phyloP scores from a whole-genome alignment of 495 filamentous ascomycete species.

The Aspergillus heteromorphus region DNA sequence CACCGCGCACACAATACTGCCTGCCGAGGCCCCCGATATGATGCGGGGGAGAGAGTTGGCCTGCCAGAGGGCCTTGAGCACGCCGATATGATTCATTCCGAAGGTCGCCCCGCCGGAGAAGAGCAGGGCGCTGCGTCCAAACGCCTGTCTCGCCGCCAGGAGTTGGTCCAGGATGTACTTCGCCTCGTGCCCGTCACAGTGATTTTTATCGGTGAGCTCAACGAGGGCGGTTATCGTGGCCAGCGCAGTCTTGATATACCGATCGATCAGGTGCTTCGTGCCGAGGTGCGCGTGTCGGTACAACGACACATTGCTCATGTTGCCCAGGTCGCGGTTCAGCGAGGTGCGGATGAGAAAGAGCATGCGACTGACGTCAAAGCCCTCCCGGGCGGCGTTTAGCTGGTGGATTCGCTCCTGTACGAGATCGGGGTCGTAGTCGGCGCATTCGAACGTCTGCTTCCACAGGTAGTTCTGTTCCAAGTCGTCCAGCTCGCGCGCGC shows the following conservation, averaged over 20 bases:
- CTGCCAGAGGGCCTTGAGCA: slow-evolving; percentile 81
- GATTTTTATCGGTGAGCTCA: slow-evolving; percentile 53
- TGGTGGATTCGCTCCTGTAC: slow-evolving; percentile 64
- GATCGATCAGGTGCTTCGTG: slow-evolving; percentile 81
- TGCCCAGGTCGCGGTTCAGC: slow-evolving; percentile 73
- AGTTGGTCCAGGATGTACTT: slow-evolving; percentile 69
- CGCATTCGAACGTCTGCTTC: slow-evolving; percentile 62
- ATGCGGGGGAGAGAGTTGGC: slow-evolving; percentile 75
- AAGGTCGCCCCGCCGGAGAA: slow-evolving; percentile 90
- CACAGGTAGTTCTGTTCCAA: slow-evolving; percentile 78
- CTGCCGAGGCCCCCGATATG: slow-evolving; percentile 89
- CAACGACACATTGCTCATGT: slow-evolving; percentile 76
- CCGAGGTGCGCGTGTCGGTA: slow-evolving; percentile 83
- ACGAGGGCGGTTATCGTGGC: slow-evolving; percentile 67
- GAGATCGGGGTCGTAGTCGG: slow-evolving; percentile 65
- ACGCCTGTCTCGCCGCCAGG: slow-evolving; percentile 74
- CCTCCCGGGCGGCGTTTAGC: slow-evolving; percentile 69
- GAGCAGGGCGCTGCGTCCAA: slow-evolving; percentile 79
- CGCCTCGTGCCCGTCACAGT: slow-evolving; percentile 50
- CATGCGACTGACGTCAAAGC: slow-evolving; percentile 70
- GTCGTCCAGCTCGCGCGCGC: slow-evolving; percentile 74
- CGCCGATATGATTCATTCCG: slow-evolving; percentile 94
- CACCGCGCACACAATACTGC: slow-evolving; percentile 87
- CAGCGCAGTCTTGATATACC: slow-evolving; percentile 74
- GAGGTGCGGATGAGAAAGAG: slow-evolving; percentile 75